Base-by-base conservation (phyloP, 179 eudicot genomes). In the Camellia oleifera region DNA sequence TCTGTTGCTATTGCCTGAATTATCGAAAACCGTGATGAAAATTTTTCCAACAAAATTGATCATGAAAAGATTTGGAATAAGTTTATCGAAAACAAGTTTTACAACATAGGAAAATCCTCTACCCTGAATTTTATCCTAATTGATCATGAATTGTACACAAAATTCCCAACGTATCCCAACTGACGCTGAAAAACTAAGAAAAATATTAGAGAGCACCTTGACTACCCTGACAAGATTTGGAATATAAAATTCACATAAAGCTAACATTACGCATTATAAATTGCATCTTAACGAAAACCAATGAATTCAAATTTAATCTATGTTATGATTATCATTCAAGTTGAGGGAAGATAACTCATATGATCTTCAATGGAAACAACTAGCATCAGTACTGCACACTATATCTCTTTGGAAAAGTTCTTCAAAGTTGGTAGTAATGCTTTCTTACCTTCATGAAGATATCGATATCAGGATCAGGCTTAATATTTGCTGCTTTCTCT, bases 391-490 rank as follows among this genome's bases (percentile, higher is more conserved):
- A 70, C 42, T 45, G 53, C 14, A 32, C 13, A 53, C 7, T 44
- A 10, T 4, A 10, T 8, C 17, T 58, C 44, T 45, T 61, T 4
- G 5, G 52, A 48, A 32, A 32, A 48, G 52, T 48, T 48, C 52
- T 48, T 48, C 52, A 0, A 63, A 63, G 67, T 20, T 63, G 67
- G 67, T 7, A 63, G 3, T 18, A 6, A 12, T 61, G 53, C 23
- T 40, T 46, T 23, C 75, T 74, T 69, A 87, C 91, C 91, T 87
- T 89, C 89, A 87, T 89, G 81, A 62, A 89, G 72, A 84, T 32
- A 77, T 89, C 91, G 4, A 89, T 74, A 78, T 85, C 85, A 23
- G 87, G 86, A 78, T 89, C 85, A 69, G 91, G 89, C 79, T 84
- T 88, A 52, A 86, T 83, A 50, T 87, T 79, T 13, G 78, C 87